Evolutionary conservation across 768 basidiomycete species (phyloP), one percentile per base, ranked within the genome.

Genomic region (Boletus edulis): DNA sequence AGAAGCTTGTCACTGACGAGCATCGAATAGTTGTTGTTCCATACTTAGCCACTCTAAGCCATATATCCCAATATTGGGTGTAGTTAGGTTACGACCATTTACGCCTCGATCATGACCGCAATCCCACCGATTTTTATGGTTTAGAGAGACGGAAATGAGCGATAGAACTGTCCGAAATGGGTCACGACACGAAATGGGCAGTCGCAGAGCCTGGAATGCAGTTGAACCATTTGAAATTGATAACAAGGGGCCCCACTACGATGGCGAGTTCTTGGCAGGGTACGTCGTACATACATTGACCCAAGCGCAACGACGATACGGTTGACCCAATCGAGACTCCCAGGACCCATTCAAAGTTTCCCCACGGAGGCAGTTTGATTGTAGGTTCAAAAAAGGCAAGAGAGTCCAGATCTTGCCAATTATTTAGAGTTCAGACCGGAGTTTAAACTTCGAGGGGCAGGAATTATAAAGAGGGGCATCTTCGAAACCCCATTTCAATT

Each of bases 381-480:
- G 46, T 40, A 38, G n/a, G 46, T 22, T 35, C 56, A 15, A 41
- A 62, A 60, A 62, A 58, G 66, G 66, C 50, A 66, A 53, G 4
- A 8, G 52, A 56, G 63, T 59, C 65, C 59, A 58, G 68, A 64
- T 56, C 57, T 55, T 47, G 55, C 41, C 35, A 50, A 45, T 34
- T 39, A 50, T 51, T 64, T 67, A 63, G 66, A 62, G 68, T 73
- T 71, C 66, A 57, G 59, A 63, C 44, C 82, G 81, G 83, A 81
- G 82, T 77, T 76, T 73, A 66, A 81, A 82, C 66, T 56, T 60
- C 35, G 51, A 51, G 59, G 62, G 62, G 54, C 64, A 61, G 54
- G 54, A 46, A 67, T 72, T 83, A 81, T 81, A 84, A 75, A 67
- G 57, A 56, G 61, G 66, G 64, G 60, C 62, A 59, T 72, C 70